Base-by-base conservation (phyloP, 495 filamentous ascomycete species). In the Pseudomonodictys pantanalensis region DNA sequence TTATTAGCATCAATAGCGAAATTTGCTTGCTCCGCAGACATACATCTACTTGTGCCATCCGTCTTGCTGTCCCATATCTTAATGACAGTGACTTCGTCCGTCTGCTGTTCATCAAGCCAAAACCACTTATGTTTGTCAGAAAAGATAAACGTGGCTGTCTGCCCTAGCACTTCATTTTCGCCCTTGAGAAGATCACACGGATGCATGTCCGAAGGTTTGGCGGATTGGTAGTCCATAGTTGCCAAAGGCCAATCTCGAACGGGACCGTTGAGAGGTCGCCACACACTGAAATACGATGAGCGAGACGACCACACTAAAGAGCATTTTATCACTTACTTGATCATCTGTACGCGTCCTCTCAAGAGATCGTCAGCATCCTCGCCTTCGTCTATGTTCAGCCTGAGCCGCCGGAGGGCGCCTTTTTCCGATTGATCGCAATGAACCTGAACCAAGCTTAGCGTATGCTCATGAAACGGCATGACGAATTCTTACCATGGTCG, bases 191-290 rank as follows among this genome's bases (percentile, higher is more conserved):
- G 23, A 44, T 58, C 20, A 18, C 45, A 51, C 1, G 56, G 20
- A 15, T 51, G 23, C 30, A 52, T 58, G 4, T 41, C 47, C 1
- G 6, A 11, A 11, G 20, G 25, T 25, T 43, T 20, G 7, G n/a
- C 24, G 9, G 4, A 51, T 23, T 50, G 32, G 25, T 44, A 58
- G 33, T 58, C 45, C 56, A 58, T 58, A 7, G 56, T 58, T 20
- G 56, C 56, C 15, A 58, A 25, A 22, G 56, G 56, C 56, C 56
- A 58, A 25, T 58, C 56, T 47, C 44, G 3, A 4, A 58, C 56
- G 1, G 46, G 30, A 4, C 22, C 45, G 6, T 15, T 51, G 12
- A 58, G 33, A n/a, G 56, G 56, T 6, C 56, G 56, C 56, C 56
- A 58, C 5, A 58, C 20, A 33, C 43, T 57, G n/a, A 3, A 5